Base-by-base conservation (phyloP, 495 filamentous ascomycete species). In the Penicillium chermesinum region DNA sequence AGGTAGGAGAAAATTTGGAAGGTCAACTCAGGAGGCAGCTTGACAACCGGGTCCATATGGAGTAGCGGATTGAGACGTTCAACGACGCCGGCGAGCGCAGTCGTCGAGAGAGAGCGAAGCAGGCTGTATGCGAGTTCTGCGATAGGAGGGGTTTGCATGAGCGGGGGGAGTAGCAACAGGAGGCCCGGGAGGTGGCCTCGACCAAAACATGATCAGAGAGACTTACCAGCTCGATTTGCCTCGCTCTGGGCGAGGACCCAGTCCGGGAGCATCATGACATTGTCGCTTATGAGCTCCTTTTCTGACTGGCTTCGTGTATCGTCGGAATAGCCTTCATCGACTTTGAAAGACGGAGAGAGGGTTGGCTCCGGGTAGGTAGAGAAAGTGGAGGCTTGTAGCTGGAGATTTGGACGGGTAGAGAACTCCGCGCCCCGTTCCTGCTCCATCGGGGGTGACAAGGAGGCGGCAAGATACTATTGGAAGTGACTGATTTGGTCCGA, bases 1-100 rank as follows among this genome's bases (percentile, higher is more conserved):
- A 98, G 80, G 59, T 88, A 95, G 22, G 85, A 86, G 34, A 97
- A 84, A 13, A 96, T 84, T 56, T 93, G 83, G 44, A 89, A 83
- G 41, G 86, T 91, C 47, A 97, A 81, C 62, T 98, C 93, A 1
- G 87, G 80, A 0, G 93, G 93, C 7, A 98, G 80, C 57, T 87
- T 81, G 48, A 80, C 67, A 22, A 95, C 79, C 38, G 95, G 95
- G 67, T 98, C 89, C 68, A 96, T 88, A 65, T 96, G 89, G 18
- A 95, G 83, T 5, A 88, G 79, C 7, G 85, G 87, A 38, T 84
- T 82, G 14, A 95, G 71, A 35, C 78, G 75, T 35, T 87, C 83
- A 18, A 93, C 88, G 16, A 96, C 80, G n/a, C 81, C 75, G 13
- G 84, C 81, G 41, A 95, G 81, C 10, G 81, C 78, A 25, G 82